Conservation (phyloP, 257 asterid genomes). For the Jaltomata sinuosa region DNA sequence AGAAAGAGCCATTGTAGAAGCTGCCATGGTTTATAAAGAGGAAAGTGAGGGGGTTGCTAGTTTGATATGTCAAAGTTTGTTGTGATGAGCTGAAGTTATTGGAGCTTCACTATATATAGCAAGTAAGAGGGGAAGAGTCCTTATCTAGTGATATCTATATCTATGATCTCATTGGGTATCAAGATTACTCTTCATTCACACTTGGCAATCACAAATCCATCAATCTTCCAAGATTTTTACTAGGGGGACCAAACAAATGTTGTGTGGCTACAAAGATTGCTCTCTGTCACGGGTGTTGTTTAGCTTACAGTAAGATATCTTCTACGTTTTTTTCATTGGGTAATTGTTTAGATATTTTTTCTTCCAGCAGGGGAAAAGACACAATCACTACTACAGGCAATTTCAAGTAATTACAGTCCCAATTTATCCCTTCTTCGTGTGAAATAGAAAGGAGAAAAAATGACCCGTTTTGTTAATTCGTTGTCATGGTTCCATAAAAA, state of each 20-base stretch:
- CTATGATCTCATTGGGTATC: background rate
- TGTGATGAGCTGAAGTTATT: background rate
- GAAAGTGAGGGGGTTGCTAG: background rate
- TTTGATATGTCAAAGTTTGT: background rate
- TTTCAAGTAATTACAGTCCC: background rate
- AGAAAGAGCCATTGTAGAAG: slow-evolving; percentile 17
- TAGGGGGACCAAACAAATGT: background rate
- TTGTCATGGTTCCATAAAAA: background rate
- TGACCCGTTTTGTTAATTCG: background rate
- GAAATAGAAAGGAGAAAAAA: background rate
- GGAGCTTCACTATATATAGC: background rate
- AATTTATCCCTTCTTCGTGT: background rate
- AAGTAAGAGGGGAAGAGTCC: background rate
- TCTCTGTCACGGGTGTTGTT: background rate
- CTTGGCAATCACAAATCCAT: background rate
- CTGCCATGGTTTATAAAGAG: slow-evolving; percentile 2
- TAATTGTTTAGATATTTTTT: background rate
- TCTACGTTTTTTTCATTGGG: background rate
- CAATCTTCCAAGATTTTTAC: background rate
- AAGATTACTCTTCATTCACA: background rate
- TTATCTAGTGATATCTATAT: background rate
- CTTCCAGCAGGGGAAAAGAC: background rate
- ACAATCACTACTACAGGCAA: background rate
- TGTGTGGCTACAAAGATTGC: background rate
- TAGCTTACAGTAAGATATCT: background rate